Percentiles rank a stretch among this genome's conserved stretches.
Conservation (phyloP, 1,139 yeast genomes). For the Eremothecium sinecaudum region DNA sequence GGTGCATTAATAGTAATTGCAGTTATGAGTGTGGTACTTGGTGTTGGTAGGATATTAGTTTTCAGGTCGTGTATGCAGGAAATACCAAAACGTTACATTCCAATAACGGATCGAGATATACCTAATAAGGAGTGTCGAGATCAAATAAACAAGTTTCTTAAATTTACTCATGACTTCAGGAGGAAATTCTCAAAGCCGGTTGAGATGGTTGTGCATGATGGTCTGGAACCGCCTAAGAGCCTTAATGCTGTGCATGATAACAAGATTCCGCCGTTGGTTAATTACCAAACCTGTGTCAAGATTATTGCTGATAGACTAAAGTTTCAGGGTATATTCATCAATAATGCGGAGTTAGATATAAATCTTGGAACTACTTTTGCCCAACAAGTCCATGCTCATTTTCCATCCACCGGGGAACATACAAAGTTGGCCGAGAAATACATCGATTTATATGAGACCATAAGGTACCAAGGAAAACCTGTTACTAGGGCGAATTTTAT, state of each 20-base stretch:
- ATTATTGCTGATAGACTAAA: conserved; percentile 26
- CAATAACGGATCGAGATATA: conserved; percentile 52
- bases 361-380: conserved; percentile 21
- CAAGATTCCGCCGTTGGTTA: conserved; percentile 25
- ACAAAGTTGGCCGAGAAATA: conserved; percentile 30
- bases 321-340: conserved; percentile 26
- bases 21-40: conserved; percentile 40
- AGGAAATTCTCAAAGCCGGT: conserved; percentile 25
- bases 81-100: conserved; percentile 68
- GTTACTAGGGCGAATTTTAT: conserved; percentile 54
- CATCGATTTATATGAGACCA: conserved; percentile 54
- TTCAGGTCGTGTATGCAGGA: conserved; percentile 54
- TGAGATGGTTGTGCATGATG: conserved; percentile 26
- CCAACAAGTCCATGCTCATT: conserved; percentile 19
- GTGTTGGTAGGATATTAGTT: conserved; percentile 46
- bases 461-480: conserved; percentile 57
- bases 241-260: conserved; percentile 18
- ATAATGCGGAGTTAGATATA: conserved; percentile 13
- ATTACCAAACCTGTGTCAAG: conserved; percentile 25
- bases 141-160: conserved; percentile 37
- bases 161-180: conserved; percentile 20
- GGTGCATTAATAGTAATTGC: conserved; percentile 59
- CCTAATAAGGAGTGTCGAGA: conserved; percentile 40
- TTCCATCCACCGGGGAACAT: conserved; percentile 12
- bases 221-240: conserved; percentile 27